These are phyloP conservation scores for Yarrowia deformans DNA, from an alignment of 805 yeast species.

Conservation along the genomic window DNA sequence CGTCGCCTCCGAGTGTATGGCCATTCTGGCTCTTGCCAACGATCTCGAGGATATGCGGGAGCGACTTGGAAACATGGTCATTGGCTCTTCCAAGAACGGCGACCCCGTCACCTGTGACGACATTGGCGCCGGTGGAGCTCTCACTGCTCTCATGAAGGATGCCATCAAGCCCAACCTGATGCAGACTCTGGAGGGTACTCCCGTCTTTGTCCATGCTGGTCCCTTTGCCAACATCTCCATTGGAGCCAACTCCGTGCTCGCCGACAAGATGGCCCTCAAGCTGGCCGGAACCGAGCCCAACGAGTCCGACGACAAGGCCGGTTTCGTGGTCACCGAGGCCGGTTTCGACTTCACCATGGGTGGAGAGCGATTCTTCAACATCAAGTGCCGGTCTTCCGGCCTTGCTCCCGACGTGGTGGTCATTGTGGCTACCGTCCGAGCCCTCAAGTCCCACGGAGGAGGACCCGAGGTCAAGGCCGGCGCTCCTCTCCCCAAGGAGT, in stretches of 20 bases:
- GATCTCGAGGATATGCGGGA: conserved; percentile 83
- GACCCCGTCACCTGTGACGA: conserved; percentile 93
- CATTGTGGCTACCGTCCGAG: conserved; percentile 94
- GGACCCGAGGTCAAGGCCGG: conserved; percentile 98
- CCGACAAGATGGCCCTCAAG: conserved; percentile 91
- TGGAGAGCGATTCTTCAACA: conserved; percentile 95
- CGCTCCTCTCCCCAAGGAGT: conserved; percentile 80
- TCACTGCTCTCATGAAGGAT: conserved; percentile 91
- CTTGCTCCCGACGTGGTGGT: conserved; percentile 88
- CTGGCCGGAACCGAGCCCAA: conserved; percentile 73
- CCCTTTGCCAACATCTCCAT: conserved; percentile 97
- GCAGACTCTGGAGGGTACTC: conserved; percentile 98
- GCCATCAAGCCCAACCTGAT: conserved; percentile 95
- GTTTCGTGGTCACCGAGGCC: conserved; percentile 95
- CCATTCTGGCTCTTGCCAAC: conserved; percentile 83
- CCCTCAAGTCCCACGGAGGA: conserved; percentile 95
- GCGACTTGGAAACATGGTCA: conserved; percentile 87
- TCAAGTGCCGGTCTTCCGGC: conserved; percentile 95
- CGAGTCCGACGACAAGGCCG: conserved; percentile 54
- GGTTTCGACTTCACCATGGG: conserved; percentile 99
- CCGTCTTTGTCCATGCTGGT: conserved; percentile 98
- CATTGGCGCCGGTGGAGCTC: conserved; percentile 93
- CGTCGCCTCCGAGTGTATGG: conserved; percentile 97
- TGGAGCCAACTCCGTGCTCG: conserved; percentile 94
- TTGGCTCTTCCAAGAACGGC: conserved; percentile 78